A percentile compares a stretch with the other conserved stretches of the same genome.
Conservation (phyloP, 1,284 basidiomycete genomes). For the Ustilago trichophora region DNA sequence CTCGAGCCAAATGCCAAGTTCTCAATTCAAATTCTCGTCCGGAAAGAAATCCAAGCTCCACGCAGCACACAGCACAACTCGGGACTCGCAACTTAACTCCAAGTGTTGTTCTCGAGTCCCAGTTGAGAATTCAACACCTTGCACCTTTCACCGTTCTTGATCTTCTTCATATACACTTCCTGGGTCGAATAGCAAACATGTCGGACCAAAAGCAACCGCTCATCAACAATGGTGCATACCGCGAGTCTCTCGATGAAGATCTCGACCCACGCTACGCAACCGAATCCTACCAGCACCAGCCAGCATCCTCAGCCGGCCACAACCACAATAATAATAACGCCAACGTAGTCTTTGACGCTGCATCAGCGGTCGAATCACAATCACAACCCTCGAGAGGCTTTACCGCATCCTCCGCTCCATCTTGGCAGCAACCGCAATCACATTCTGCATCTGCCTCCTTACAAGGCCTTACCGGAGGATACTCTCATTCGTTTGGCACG, state of each 20-base stretch:
- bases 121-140: neutral
- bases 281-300: constrained; percentile 51
- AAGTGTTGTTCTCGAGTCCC: constrained; percentile 3
- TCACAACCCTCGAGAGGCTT: constrained; percentile 11
- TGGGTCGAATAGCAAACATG: constrained; percentile 6
- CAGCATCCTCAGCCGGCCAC: constrained; percentile 6
- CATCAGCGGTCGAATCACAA: constrained; percentile 36
- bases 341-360: constrained; percentile 44
- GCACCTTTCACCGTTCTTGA: neutral
- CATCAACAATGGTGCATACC: constrained; percentile 24
- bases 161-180: neutral
- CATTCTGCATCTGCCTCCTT: neutral
- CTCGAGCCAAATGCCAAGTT: constrained; percentile 4
- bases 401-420: neutral
- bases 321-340: too few species aligned
- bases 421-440: constrained; percentile 15
- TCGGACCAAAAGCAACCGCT: constrained; percentile 38
- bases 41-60: neutral
- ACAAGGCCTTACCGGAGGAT: constrained; percentile 8
- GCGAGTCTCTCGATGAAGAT: constrained; percentile 45
- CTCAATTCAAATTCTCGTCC: neutral
- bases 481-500: constrained; percentile 34
- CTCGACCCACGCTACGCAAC: constrained; percentile 56
- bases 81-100: constrained; percentile 1
- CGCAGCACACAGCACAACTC: too few species aligned